These are phyloP conservation scores for Thelonectria blattea DNA, from an alignment of 2,329 filamentous ascomycete species.

Conservation along the genomic window DNA sequence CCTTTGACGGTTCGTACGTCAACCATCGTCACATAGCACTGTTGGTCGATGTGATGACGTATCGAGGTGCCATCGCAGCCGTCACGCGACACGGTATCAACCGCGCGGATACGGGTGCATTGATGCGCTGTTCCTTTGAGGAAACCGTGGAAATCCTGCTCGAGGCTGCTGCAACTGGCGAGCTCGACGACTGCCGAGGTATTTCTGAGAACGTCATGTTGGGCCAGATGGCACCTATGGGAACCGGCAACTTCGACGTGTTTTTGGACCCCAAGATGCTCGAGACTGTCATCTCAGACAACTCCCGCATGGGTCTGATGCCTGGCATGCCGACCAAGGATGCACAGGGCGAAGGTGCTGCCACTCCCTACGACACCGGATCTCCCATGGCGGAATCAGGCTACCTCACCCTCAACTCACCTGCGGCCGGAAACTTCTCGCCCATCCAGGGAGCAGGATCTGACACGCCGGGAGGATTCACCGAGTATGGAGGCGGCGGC, in stretches of 20 bases:
- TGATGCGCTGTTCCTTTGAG: slow-evolving; percentile 99
- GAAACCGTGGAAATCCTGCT: slow-evolving; percentile 98
- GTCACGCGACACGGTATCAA: slow-evolving; percentile 99
- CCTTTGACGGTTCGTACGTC: slow-evolving; percentile 99
- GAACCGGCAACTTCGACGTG: slow-evolving; percentile 94
- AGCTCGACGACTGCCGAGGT: slow-evolving; percentile 96
- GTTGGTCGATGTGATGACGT: slow-evolving; percentile 97
- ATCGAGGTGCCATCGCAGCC: slow-evolving; percentile 90
- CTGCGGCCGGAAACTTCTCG: slow-evolving; percentile 71
- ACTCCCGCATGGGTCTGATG: slow-evolving; percentile 83
- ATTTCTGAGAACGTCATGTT: slow-evolving; percentile 99
- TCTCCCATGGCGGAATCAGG: slow-evolving; percentile 79
- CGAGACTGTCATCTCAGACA: slow-evolving; percentile 92
- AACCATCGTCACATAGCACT: slow-evolving; percentile 97
- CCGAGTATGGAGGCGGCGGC: slow-evolving; percentile 61
- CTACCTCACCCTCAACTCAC: slow-evolving; percentile 67
- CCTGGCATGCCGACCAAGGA: slow-evolving; percentile 79
- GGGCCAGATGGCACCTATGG: slow-evolving; percentile 95
- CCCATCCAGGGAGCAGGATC: slow-evolving; percentile 79
- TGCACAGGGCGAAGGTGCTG: slow-evolving; percentile 77
- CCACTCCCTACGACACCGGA: slow-evolving; percentile 91
- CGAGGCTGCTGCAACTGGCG: slow-evolving; percentile 91
- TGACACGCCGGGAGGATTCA: slow-evolving; percentile 71
- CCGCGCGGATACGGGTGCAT: slow-evolving; percentile 92
- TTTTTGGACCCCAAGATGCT: slow-evolving; percentile 94